These are phyloP conservation scores for Suhomyces pyralidae DNA, from an alignment of 805 yeast species.

Conservation along the genomic window DNA sequence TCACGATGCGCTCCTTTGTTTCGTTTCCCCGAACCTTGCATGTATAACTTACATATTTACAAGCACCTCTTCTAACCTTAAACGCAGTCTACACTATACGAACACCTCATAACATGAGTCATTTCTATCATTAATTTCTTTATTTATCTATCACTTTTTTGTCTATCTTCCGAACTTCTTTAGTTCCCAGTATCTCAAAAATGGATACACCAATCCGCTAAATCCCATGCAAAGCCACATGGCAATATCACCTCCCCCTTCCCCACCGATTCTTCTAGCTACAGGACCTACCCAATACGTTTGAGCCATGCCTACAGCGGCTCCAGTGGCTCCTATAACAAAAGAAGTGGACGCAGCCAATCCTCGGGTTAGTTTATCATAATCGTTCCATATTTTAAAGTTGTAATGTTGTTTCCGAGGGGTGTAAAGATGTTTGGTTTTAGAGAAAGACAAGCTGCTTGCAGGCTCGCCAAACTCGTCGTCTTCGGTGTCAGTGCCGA, in stretches of 20 bases:
- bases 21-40: too few relatives aligned
- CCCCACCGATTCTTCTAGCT: conserved; percentile 54
- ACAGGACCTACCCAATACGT: conserved; percentile 78
- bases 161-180: conserved; percentile 35
- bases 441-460: neutral
- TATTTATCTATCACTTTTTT: too few relatives aligned
- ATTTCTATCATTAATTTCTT: neutral
- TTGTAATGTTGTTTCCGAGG: conserved; percentile 48
- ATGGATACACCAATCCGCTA: conserved; percentile 61
- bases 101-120: neutral
- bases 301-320: conserved; percentile 85
- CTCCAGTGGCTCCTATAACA: conserved; percentile 72
- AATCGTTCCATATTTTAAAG: conserved; percentile 73
- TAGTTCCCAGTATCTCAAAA: conserved; percentile 62
- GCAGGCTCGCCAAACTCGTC: conserved; percentile 7
- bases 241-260: conserved; percentile 74
- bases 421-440: conserved; percentile 1
- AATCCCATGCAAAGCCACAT: conserved; percentile 77
- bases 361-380: conserved; percentile 59
- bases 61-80: too few relatives aligned
- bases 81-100: neutral
- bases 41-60: too few relatives aligned
- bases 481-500: conserved; percentile 11
- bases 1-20: too few relatives aligned
- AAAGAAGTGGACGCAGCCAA: conserved; percentile 68